These are phyloP conservation scores for Cylindrodendrum hubeiense DNA, from an alignment of 2,329 filamentous ascomycete genomes.

Conservation along the genomic window DNA sequence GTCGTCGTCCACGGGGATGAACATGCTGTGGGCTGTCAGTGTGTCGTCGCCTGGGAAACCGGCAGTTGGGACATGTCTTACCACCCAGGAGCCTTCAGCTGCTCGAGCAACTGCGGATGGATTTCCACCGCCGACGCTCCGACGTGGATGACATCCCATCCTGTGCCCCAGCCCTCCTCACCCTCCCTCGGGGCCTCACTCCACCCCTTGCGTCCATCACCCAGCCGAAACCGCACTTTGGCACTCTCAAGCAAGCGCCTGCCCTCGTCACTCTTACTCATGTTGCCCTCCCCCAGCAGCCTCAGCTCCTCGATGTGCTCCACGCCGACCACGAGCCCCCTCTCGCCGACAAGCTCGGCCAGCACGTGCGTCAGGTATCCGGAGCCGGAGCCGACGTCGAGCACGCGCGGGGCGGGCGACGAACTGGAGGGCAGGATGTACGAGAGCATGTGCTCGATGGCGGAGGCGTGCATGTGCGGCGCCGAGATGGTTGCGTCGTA, in stretches of 20 bases:
- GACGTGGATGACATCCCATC: slow-evolving; percentile 96
- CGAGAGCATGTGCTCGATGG: slow-evolving; percentile 62
- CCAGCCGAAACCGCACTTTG: slow-evolving; percentile 78
- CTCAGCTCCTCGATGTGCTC: slow-evolving; percentile 78
- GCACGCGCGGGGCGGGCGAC: slow-evolving; percentile 62
- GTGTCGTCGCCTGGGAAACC: too few relatives aligned
- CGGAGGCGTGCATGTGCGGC: slow-evolving; percentile 72
- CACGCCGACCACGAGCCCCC: slow-evolving; percentile 73
- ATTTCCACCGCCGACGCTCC: slow-evolving; percentile 85
- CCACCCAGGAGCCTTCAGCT: slow-evolving; percentile 83
- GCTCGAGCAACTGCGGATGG: slow-evolving; percentile 79
- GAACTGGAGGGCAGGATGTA: slow-evolving; percentile 53
- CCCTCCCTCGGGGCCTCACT: slow-evolving; percentile 58
- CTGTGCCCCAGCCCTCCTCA: slow-evolving; percentile 60
- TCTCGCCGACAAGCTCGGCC: slow-evolving; percentile 76
- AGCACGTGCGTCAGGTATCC: slow-evolving; percentile 92
- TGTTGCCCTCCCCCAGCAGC: slow-evolving; percentile 73
- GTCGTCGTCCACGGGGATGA: slow-evolving; percentile 79
- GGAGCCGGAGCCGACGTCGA: slow-evolving; percentile 82
- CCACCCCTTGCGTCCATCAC: slow-evolving; percentile 79
- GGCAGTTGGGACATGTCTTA: slow-evolving; percentile 45
- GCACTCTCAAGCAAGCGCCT: slow-evolving; percentile 70
- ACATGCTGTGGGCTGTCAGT: slow-evolving; percentile 65
- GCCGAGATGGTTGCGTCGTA: slow-evolving; percentile 69
- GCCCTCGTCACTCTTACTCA: slow-evolving; percentile 72